Percentiles rank a stretch among this genome's conserved stretches.
These are phyloP conservation scores for Prinsepia uniflora DNA, from an alignment of 306 rosid species.

Conservation along the genomic window DNA sequence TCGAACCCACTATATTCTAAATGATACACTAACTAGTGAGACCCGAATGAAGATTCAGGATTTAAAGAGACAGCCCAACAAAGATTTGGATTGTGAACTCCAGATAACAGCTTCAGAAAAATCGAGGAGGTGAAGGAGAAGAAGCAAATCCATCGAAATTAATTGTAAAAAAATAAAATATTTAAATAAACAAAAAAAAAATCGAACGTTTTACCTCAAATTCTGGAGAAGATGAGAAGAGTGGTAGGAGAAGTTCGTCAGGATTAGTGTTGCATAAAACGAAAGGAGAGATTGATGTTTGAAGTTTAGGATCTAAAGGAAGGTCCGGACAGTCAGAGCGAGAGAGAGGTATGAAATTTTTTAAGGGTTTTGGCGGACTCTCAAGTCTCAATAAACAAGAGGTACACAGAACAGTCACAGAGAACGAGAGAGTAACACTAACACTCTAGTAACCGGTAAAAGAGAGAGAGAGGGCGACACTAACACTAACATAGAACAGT, in stretches of 20 bases:
- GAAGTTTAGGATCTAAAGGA: conserved; percentile 23
- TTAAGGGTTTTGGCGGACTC: conserved; percentile 13
- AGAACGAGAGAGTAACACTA: too few species aligned
- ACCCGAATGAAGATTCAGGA: neutral
- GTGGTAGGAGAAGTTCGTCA: conserved; percentile 6
- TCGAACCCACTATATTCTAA: neutral
- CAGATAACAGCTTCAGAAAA: conserved; percentile 8
- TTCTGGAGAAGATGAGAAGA: conserved; percentile 19
- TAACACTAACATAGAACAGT: too few species aligned
- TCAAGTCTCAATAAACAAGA: neutral
- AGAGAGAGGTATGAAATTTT: neutral
- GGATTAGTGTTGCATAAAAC: conserved; percentile 5
- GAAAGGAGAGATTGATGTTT: conserved; percentile 9
- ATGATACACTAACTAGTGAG: neutral
- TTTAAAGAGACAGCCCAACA: neutral
- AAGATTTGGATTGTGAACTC: conserved; percentile 13
- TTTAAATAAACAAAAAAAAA: neutral
- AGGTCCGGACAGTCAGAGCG: neutral
- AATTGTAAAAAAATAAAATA: neutral
- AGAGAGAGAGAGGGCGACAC: neutral
- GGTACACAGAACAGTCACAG: neutral
- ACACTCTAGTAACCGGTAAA: too few species aligned
- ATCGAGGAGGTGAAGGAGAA: neutral
- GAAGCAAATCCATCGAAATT: neutral
- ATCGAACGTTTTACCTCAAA: conserved; percentile 25